Percentiles rank a stretch among this genome's conserved stretches.
These are phyloP conservation scores for Cadophora sp. DNA, from an alignment of 2,329 filamentous ascomycete genomes.

Conservation along the genomic window DNA sequence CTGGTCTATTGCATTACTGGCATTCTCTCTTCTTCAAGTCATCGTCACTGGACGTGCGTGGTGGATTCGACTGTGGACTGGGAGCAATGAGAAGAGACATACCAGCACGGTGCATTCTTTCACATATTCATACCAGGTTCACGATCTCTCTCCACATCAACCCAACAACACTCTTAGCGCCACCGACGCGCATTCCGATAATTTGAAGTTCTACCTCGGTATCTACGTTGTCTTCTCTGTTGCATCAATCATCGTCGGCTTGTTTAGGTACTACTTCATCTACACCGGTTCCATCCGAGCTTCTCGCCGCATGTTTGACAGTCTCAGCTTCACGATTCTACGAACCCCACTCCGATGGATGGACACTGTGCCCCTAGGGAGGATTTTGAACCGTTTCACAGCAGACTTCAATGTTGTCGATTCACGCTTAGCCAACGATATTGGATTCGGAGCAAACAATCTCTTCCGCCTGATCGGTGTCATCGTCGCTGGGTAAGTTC, in stretches of 20 bases:
- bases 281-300: constrained; percentile 71
- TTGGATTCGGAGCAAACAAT: constrained; percentile 66
- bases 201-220: constrained; percentile 68
- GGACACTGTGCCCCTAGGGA: constrained; percentile 78
- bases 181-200: constrained; percentile 38
- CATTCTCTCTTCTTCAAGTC: constrained; percentile 62
- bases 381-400: constrained; percentile 80
- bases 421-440: constrained; percentile 66
- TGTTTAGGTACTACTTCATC: constrained; percentile 66
- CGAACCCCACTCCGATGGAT: constrained; percentile 80
- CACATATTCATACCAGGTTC: constrained; percentile 53
- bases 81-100: constrained; percentile 48
- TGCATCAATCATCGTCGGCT: constrained; percentile 62
- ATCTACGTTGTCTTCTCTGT: constrained; percentile 70
- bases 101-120: constrained; percentile 34
- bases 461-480: constrained; percentile 68
- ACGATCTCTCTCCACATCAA: constrained; percentile 46
- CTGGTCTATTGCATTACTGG: constrained; percentile 60
- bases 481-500: constrained; percentile 61
- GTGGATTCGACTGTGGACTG: constrained; percentile 71
- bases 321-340: constrained; percentile 70
- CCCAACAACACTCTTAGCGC: constrained; percentile 8
- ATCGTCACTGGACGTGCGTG: constrained; percentile 64
- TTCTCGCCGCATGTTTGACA: constrained; percentile 71
- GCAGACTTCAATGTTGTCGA: constrained; percentile 79